phyloP scores from a whole-genome alignment of 257 asterid genomes.

The Solanum ahanhuiri region DNA sequence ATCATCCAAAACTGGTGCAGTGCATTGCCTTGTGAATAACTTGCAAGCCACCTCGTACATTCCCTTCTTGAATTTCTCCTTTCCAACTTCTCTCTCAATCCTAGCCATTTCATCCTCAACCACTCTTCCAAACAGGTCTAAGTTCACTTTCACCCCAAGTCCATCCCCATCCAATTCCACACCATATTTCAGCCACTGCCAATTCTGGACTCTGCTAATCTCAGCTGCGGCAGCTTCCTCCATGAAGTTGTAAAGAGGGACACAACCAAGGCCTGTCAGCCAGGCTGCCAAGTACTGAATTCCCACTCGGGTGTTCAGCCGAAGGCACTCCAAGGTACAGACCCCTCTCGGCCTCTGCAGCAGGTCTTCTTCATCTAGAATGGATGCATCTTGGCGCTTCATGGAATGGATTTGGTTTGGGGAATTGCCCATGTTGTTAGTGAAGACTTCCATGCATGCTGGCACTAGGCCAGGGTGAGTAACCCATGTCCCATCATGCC shows the following conservation, averaged over 20 bases:
- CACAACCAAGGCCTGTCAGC: constrained; percentile 80
- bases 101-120: constrained; percentile 91
- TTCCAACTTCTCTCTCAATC: constrained; percentile 74
- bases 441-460: constrained; percentile 53
- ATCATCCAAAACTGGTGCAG: constrained; percentile 54
- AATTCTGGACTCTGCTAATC: constrained; percentile 92
- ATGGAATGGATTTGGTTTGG: constrained; percentile 59
- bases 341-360: constrained; percentile 63
- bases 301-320: constrained; percentile 85
- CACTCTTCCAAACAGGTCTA: constrained; percentile 66
- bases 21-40: constrained; percentile 74
- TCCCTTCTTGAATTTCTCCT: constrained; percentile 57
- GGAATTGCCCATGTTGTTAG: constrained; percentile 36
- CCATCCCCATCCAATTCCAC: constrained; percentile 79
- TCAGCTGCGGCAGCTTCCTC: constrained; percentile 98
- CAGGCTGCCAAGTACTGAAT: constrained; percentile 91
- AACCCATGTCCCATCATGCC: constrained; percentile 99
- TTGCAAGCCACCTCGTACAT: constrained; percentile 70
- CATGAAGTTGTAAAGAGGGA: constrained; percentile 92
- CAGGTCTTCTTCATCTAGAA: constrained; percentile 56
- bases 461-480: constrained; percentile 95
- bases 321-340: constrained; percentile 84
- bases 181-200: constrained; percentile 88
- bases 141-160: constrained; percentile 56
- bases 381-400: constrained; percentile 50